Conservation (phyloP, 768 basidiomycete genomes). For the Trichaptum fuscoviolaceum region DNA sequence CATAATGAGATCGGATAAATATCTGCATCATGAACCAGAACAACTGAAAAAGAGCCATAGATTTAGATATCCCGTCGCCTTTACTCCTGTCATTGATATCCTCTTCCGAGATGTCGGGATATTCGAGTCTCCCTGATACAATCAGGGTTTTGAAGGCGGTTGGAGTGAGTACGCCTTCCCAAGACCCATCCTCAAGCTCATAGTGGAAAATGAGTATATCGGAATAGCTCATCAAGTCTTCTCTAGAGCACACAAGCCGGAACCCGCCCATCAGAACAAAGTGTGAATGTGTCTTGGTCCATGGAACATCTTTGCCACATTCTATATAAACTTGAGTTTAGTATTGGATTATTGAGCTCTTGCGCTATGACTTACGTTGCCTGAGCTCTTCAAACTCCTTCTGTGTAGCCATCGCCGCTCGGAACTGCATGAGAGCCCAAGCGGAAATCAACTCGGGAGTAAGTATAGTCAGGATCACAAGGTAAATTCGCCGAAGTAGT, state of each 20-base stretch:
- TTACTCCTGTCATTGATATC: conserved; percentile 28
- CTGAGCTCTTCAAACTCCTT: too few relatives aligned
- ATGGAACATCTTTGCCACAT: too few relatives aligned
- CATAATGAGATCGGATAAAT: conserved; percentile 15
- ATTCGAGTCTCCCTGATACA: background rate
- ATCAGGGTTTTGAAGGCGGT: background rate
- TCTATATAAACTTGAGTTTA: too few relatives aligned
- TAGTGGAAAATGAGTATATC: background rate
- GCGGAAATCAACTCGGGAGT: background rate
- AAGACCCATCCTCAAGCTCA: background rate
- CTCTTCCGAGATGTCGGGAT: conserved; percentile 15
- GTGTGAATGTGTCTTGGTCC: conserved; percentile 6
- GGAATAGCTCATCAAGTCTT: background rate
- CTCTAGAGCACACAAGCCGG: background rate
- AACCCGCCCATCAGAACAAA: conserved; percentile 5
- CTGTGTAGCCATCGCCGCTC: background rate
- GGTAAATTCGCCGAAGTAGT: background rate
- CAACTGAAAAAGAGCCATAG: conserved; percentile 25
- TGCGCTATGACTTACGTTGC: too few relatives aligned
- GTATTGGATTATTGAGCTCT: too few relatives aligned
- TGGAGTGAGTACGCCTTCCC: background rate
- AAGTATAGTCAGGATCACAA: background rate
- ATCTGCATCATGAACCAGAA: conserved; percentile 28
- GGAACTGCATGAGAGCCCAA: background rate
- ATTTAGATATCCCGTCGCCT: conserved; percentile 25